phyloP scores from a whole-genome alignment of 1,284 basidiomycete species.

The Chiua sp. region DNA sequence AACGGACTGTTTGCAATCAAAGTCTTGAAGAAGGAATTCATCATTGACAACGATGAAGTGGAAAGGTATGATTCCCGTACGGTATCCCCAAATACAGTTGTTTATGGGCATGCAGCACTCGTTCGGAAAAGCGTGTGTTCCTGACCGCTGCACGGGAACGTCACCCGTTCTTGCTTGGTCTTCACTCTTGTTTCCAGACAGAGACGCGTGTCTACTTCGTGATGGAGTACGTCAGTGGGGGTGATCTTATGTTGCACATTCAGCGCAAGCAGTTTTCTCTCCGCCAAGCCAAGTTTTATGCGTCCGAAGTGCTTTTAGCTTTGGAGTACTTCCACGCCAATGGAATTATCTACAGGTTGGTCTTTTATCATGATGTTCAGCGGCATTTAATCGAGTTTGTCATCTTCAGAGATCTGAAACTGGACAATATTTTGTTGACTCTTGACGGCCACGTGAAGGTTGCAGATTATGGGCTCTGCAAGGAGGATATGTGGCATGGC shows the following conservation, averaged over 20 bases:
- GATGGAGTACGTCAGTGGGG: conserved; percentile 94
- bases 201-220: conserved; percentile 98
- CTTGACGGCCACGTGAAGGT: conserved; percentile 99
- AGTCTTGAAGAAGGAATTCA: conserved; percentile 99
- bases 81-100: conserved; percentile 4
- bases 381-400: not conserved
- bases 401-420: conserved; percentile 85
- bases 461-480: conserved; percentile 98
- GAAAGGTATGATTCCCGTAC: conserved; percentile 71
- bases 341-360: conserved; percentile 95
- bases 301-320: conserved; percentile 96
- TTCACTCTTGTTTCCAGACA: conserved; percentile 99
- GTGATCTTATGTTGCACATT: conserved; percentile 94
- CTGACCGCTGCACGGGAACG: conserved; percentile 94
- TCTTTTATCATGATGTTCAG: conserved; percentile 22
- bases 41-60: conserved; percentile 99
- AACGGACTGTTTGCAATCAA: conserved; percentile 98
- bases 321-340: conserved; percentile 99
- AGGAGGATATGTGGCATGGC: conserved; percentile 99
- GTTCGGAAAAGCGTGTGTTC: conserved; percentile 99
- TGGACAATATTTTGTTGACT: conserved; percentile 98
- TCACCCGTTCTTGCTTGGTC: conserved; percentile 95
- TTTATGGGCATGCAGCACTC: conserved; percentile 67
- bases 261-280: conserved; percentile 95
- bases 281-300: conserved; percentile 98